Evolutionary conservation across 805 yeast species (phyloP).

Genomic region (Cyberlindnera amylophila): DNA sequence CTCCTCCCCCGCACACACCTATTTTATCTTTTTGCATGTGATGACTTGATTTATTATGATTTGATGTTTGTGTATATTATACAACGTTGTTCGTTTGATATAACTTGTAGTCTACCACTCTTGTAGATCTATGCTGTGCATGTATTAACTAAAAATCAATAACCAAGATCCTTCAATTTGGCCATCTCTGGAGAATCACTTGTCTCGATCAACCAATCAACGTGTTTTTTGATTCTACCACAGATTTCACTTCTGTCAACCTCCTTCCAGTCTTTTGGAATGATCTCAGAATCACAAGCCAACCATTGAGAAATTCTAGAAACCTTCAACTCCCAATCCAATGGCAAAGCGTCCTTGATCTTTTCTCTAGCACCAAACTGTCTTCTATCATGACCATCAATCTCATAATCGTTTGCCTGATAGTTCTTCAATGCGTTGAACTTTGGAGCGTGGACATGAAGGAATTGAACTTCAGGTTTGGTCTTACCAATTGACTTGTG

Average conservation of each 20-base stretch:
- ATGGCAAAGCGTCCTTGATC: constrained; percentile 19
- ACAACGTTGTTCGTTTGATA: not conserved
- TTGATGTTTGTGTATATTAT: not conserved
- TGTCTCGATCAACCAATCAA: constrained; percentile 25
- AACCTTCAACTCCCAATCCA: constrained; percentile 27
- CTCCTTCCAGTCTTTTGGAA: constrained; percentile 27
- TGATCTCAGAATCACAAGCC: constrained; percentile 27
- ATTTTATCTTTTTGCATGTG: no score
- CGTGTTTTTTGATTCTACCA: constrained; percentile 26
- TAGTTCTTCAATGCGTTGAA: constrained; percentile 26
- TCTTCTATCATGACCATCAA: constrained; percentile 26
- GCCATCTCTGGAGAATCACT: constrained; percentile 30
- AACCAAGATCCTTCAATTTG: constrained; percentile 21
- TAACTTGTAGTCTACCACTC: no score
- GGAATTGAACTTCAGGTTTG: constrained; percentile 27
- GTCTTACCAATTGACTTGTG: constrained; percentile 10
- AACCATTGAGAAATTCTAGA: constrained; percentile 28
- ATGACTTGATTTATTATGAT: not conserved
- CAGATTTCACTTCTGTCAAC: constrained; percentile 21
- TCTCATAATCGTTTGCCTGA: constrained; percentile 20
- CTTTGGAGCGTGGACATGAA: constrained; percentile 29
- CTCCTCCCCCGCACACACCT: no score
- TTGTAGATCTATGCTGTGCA: no score
- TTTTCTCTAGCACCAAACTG: constrained; percentile 28
- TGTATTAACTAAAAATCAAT: no score